Evolutionary conservation across 768 basidiomycete genomes (phyloP).

Genomic region (Suillus cothurnatus): DNA sequence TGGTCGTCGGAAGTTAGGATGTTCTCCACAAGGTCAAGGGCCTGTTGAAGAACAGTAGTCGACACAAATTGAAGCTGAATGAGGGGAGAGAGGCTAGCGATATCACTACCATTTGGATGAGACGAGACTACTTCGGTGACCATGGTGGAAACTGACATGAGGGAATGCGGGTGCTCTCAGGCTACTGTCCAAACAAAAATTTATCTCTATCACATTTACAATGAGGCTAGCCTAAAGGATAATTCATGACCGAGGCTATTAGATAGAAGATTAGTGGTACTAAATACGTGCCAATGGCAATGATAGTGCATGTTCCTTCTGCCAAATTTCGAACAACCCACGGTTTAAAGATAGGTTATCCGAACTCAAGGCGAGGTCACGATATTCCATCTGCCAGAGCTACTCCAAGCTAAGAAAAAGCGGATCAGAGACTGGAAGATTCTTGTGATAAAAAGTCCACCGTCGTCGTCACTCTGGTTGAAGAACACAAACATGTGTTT

Average conservation of each 20-base stretch:
- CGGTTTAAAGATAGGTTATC: conserved; percentile 42
- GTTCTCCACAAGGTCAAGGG: conserved; percentile 69
- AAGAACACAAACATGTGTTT: conserved; percentile 16
- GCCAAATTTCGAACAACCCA: conserved; percentile 82
- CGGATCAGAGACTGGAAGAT: conserved; percentile 76
- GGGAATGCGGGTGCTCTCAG: not conserved
- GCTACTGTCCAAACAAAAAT: not conserved
- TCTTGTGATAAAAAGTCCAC: conserved; percentile 41
- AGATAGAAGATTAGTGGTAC: conserved; percentile 1
- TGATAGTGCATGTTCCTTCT: conserved; percentile 56
- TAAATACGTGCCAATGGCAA: not conserved
- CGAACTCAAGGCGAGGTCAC: conserved; percentile 81
- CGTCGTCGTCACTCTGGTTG: conserved; percentile 82
- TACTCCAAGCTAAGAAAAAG: conserved; percentile 40
- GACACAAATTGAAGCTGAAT: conserved; percentile 67
- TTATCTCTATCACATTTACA: not conserved
- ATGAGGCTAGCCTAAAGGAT: conserved; percentile 27
- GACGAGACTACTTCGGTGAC: conserved; percentile 15
- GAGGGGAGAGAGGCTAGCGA: conserved; percentile 35
- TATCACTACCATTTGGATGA: conserved; percentile 15
- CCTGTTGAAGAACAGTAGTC: conserved; percentile 68
- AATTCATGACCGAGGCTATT: conserved; percentile 4
- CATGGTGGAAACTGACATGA: conserved; percentile 25
- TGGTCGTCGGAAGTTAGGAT: conserved; percentile 69
- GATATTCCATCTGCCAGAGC: conserved; percentile 62